phyloP scores from a whole-genome alignment of 306 rosid species.

The Rosa lucieae region DNA sequence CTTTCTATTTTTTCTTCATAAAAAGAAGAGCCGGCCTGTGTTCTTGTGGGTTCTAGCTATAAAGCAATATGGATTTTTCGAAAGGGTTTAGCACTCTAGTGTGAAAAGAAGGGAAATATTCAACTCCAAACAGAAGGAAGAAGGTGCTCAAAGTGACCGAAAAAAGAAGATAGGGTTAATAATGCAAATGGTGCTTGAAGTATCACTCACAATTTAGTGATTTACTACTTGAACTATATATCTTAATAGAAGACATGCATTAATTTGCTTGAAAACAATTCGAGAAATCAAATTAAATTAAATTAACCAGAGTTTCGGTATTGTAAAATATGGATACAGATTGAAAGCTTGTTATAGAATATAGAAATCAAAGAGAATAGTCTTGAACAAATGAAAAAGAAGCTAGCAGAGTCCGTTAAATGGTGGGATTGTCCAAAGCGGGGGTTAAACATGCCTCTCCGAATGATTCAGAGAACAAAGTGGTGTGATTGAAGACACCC shows the following conservation, averaged over 20 bases:
- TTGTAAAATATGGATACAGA: neutral
- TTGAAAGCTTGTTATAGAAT: too few species aligned
- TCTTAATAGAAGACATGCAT: neutral
- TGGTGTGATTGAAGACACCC: neutral
- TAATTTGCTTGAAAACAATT: neutral
- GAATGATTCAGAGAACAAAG: neutral
- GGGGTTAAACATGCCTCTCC: neutral
- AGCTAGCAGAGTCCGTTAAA: neutral
- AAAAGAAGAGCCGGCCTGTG: constrained; percentile 30
- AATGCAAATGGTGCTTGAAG: neutral
- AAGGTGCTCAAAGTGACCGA: neutral
- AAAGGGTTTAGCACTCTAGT: neutral
- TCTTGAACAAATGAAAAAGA: neutral
- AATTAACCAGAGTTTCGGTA: neutral
- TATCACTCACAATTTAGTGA: too few species aligned
- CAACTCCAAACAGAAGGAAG: neutral
- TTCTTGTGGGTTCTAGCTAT: constrained; percentile 27
- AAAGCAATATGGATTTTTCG: constrained; percentile 18
- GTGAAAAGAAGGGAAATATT: constrained; percentile 1
- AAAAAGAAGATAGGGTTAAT: neutral
- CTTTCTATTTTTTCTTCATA: constrained; percentile 25
- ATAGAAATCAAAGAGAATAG: too few species aligned
- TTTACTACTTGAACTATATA: neutral
- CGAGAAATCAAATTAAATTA: too few species aligned
- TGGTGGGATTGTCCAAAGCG: neutral